Percentiles rank a stretch among this genome's conserved stretches.
phyloP scores from a whole-genome alignment of 768 basidiomycete genomes.

The Leccinum broughii region DNA sequence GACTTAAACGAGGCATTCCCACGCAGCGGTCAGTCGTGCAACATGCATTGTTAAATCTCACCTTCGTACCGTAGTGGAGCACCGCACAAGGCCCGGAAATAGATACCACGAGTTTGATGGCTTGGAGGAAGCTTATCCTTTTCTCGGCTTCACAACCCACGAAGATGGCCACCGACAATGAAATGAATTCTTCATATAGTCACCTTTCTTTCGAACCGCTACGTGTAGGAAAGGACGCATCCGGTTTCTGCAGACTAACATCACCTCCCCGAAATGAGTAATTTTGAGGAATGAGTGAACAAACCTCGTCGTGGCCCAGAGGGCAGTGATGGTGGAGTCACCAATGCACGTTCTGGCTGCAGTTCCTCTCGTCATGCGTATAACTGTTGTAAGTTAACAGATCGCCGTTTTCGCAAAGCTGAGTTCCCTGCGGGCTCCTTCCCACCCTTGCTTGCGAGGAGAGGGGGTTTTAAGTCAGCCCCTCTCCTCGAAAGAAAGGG shows the following conservation, averaged over 20 bases:
- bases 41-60: neutral
- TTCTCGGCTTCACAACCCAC: too few relatives aligned
- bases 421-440: too few relatives aligned
- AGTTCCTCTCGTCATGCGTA: neutral
- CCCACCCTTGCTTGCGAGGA: too few relatives aligned
- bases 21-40: neutral
- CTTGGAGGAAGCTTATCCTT: neutral
- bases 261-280: neutral
- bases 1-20: neutral
- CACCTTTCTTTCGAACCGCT: neutral
- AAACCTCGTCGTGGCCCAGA: neutral
- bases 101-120: neutral
- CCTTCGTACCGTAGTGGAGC: neutral
- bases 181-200: neutral
- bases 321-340: neutral
- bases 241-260: neutral
- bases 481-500: too few relatives aligned
- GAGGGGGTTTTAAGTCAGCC: too few relatives aligned
- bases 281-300: neutral
- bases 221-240: neutral
- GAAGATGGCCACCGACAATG: neutral
- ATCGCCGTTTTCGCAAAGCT: neutral
- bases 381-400: neutral
- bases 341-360: neutral
- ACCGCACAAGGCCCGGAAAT: neutral